Evolutionary conservation across 371 early-diverging fungal species (phyloP), one percentile per base, ranked within the genome.

Genomic region (Furculomyces boomerangus): DNA sequence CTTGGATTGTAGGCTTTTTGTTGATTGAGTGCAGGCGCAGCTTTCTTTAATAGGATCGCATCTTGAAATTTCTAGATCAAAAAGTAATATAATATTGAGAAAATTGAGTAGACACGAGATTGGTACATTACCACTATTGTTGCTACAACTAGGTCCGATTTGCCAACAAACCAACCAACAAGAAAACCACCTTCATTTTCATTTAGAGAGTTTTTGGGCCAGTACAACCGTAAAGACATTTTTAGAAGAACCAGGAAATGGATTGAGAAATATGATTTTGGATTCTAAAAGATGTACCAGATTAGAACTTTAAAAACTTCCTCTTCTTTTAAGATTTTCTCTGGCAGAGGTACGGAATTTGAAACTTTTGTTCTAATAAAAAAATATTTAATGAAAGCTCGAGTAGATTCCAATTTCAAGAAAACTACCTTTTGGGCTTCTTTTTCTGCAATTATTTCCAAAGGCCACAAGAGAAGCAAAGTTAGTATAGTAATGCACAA

Each of bases 291-390:
- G 57, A 22, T 24, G n/a, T 22, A 43, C 14, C 18, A 1, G n/a
- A 18, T 20, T 16, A 32, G 47, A 22, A 46, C 47, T 51, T 3
- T 41, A 67, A 30, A 67, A 67, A 56, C 68, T 67, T 26, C 68
- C 68, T 3, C 68, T 58, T 28, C 68, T 62, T 53, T 66, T 67
- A 25, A 67, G 56, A 44, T 67, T 60, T 31, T 66, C 68, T 24
- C 67, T 54, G 5, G 68, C 68, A 3, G 68, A 67, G 10, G 67
- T 62, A 20, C 68, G 53, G 46, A 56, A 68, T 44, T 57, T 53
- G 59, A 57, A 63, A 18, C 54, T 57, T 25, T 44, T 56, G 37
- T 61, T 60, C 52, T 51, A 51, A 2, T 10, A 49, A 7, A 49
- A 28, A 49, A 49, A 49, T 10, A 46, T 10, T 14, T 14, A 46